Evolutionary conservation across 2,329 filamentous ascomycete genomes (phyloP).

Genomic region (Lecanoromycetidae sp.): DNA sequence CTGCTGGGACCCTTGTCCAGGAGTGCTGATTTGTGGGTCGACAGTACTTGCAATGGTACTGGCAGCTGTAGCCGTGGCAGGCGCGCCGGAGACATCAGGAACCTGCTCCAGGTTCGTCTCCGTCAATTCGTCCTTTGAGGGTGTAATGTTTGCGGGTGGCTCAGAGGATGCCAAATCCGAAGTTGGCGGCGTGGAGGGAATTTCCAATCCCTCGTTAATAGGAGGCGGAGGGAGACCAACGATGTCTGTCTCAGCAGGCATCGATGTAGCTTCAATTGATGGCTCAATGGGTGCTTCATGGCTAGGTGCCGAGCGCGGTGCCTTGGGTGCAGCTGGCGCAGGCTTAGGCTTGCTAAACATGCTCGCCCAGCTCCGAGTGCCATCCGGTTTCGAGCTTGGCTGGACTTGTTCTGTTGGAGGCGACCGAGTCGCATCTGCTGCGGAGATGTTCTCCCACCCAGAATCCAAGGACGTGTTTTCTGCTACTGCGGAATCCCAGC

Average conservation of each 20-base stretch:
- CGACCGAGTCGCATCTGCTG: slow-evolving; percentile 2
- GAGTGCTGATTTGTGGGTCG: slow-evolving; percentile 59
- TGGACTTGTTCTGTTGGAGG: slow-evolving; percentile 9
- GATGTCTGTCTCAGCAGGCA: slow-evolving; percentile 22
- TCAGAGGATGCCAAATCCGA: slow-evolving; percentile 15
- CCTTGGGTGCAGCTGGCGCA: slow-evolving; percentile 20
- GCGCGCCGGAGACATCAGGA: slow-evolving; percentile 65
- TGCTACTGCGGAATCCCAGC: slow-evolving; percentile 21
- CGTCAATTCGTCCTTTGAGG: slow-evolving; percentile 72
- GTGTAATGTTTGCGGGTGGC: slow-evolving; percentile 35
- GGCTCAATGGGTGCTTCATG: slow-evolving; percentile 24
- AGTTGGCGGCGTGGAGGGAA: slow-evolving; percentile 21
- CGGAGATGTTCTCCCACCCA: slow-evolving; percentile 17
- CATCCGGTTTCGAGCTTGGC: slow-evolving; percentile 16
- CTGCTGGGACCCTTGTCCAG: slow-evolving; percentile 51
- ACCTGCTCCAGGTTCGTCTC: slow-evolving; percentile 87
- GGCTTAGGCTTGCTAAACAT: slow-evolving; percentile 20
- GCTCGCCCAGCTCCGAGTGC: slow-evolving; percentile 18
- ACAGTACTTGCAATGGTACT: slow-evolving; percentile 82
- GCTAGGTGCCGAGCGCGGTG: slow-evolving; percentile 20
- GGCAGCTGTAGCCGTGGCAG: slow-evolving; percentile 68
- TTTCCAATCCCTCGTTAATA: slow-evolving; percentile 20
- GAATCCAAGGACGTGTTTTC: slow-evolving; percentile 16
- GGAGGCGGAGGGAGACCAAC: slow-evolving; percentile 25
- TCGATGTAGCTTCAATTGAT: slow-evolving; percentile 29